Evolutionary conservation across 345 rosid genomes (phyloP), one percentile per base, ranked within the genome.

Genomic region (Barbarea vulgaris): DNA sequence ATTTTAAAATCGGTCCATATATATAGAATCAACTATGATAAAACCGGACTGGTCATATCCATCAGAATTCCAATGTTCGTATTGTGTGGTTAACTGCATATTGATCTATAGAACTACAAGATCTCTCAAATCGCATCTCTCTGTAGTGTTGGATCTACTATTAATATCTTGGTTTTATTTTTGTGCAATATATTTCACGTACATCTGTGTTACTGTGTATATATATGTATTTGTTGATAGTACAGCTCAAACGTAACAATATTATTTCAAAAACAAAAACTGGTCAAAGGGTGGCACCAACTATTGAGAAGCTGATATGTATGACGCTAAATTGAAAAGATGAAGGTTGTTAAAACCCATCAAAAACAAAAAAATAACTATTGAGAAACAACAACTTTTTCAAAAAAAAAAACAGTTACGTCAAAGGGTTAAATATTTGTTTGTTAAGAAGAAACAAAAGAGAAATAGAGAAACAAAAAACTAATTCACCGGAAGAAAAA

Each of bases 241-340:
- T 27, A 73, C 70, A 72, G 62, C 69, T 37, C 28, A 61, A 41
- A 21, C 39, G 22, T 25, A 56, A 66, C 36, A 66, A 47, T 25
- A 55, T 41, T 41, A 54, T 54, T 56, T 69, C 33, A 21, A 36
- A 69, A 28, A 24, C n/a, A 24, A 53, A 57, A 50, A 36, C 27
- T 50, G 54, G 67, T 74, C 67, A 66, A 57, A 17, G 28, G 17
- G 4, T 13, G 4, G n/a, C 41, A 48, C 6, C 66, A 74, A 65
- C 31, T 42, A n/a, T 54, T 54, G 15, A 44, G 30, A 47, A 10
- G 25, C 13, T 2, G 3, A 27, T 27, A 5, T 3, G 6, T 30
- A 30, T 30, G 6, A 30, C 7, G 6, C 5, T 30, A 30, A 30
- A 30, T 30, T 0, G 28, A 27, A 27, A 27, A 27, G 28, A 27